These are phyloP conservation scores for Isabelozyma rhagii DNA, from an alignment of 805 yeast species.

Conservation along the genomic window DNA sequence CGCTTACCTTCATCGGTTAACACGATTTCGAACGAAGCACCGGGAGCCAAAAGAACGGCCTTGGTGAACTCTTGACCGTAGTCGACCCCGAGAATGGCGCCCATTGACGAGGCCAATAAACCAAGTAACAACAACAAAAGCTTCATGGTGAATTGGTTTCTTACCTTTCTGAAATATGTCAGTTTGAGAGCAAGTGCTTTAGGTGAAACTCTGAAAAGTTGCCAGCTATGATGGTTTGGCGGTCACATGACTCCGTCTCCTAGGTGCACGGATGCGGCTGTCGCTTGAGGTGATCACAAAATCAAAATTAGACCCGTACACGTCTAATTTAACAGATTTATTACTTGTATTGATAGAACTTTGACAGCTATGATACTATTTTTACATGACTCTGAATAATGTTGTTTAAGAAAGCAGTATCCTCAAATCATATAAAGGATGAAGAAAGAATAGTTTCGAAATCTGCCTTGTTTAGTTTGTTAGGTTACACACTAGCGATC, in stretches of 20 bases:
- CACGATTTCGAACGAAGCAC: conserved; percentile 81
- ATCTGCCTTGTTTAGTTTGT: too few relatives aligned
- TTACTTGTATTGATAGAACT: too few relatives aligned
- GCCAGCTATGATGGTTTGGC: neutral
- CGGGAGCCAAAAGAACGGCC: conserved; percentile 87
- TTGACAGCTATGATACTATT: too few relatives aligned
- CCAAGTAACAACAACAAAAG: conserved; percentile 4
- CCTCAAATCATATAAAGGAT: too few relatives aligned
- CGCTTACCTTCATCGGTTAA: conserved; percentile 89
- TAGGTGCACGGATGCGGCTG: neutral
- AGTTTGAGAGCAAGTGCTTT: neutral
- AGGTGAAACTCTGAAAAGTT: neutral
- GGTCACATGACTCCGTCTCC: neutral
- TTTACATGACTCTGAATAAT: too few relatives aligned
- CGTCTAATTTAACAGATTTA: too few relatives aligned
- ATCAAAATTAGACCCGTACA: too few relatives aligned
- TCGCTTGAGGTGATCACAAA: too few relatives aligned
- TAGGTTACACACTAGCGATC: too few relatives aligned
- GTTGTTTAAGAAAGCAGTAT: too few relatives aligned
- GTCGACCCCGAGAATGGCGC: conserved; percentile 84
- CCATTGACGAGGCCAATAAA: conserved; percentile 22
- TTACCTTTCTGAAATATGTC: too few relatives aligned
- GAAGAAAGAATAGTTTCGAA: too few relatives aligned
- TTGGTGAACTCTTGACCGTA: conserved; percentile 85
- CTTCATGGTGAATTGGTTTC: conserved; percentile 2